phyloP scores from a whole-genome alignment of 441 rosid genomes.

The Pelargonium australe region DNA sequence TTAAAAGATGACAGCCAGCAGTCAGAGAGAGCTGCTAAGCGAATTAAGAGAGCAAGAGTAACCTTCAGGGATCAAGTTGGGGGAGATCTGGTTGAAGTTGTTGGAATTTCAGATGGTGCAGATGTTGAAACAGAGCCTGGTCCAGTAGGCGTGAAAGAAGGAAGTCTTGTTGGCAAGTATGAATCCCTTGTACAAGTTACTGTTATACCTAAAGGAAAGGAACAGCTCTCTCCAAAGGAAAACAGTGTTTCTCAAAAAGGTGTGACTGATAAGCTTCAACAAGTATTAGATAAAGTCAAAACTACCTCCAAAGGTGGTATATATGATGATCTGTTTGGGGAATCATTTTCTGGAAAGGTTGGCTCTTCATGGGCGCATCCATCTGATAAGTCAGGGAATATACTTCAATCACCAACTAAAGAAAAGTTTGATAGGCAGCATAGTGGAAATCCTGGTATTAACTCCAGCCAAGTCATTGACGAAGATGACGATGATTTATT shows the following conservation, averaged over 20 bases:
- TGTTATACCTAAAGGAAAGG: constrained; percentile 75
- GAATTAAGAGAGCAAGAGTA: constrained; percentile 54
- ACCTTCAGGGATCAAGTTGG: constrained; percentile 79
- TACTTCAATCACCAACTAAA: constrained; percentile 29
- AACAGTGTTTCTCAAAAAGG: constrained; percentile 39
- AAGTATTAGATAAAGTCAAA: constrained; percentile 62
- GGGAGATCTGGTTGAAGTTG: constrained; percentile 82
- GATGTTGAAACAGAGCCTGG: constrained; percentile 96
- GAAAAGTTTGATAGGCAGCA: constrained; percentile 24
- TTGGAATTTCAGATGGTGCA: constrained; percentile 90
- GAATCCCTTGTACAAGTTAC: constrained; percentile 77
- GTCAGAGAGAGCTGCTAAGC: constrained; percentile 44
- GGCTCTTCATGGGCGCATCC: constrained; percentile 80
- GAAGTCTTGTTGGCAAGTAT: constrained; percentile 95
- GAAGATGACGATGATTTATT: constrained; percentile 70
- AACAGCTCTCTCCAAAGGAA: constrained; percentile 37
- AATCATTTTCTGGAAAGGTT: constrained; percentile 55
- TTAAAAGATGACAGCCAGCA: constrained; percentile 30
- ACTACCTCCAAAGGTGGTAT: constrained; percentile 49
- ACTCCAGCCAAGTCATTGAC: constrained; percentile 26
- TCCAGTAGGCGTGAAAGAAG: constrained; percentile 88
- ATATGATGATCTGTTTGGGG: constrained; percentile 76
- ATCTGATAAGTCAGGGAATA: constrained; percentile 21
- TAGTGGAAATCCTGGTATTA: constrained; percentile 27
- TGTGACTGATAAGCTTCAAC: constrained; percentile 65